These are phyloP conservation scores for Monilinia laxa DNA, from an alignment of 2,329 filamentous ascomycete genomes.

Conservation along the genomic window DNA sequence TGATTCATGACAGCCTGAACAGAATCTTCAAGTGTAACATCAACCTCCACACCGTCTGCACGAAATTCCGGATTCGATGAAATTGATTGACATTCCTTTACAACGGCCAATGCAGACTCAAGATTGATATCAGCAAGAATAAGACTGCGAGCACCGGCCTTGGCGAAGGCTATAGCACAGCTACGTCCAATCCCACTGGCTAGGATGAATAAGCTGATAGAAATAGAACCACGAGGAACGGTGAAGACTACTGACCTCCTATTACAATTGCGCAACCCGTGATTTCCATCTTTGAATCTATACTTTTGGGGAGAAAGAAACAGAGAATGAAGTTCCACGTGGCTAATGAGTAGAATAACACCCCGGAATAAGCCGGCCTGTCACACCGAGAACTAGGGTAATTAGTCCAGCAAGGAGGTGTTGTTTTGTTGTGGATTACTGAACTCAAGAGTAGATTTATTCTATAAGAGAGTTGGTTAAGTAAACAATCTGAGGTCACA, in stretches of 20 bases:
- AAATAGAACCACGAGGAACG: neutral
- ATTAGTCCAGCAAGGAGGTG: too few species aligned
- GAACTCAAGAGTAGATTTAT: too few species aligned
- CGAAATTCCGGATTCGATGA: conserved; percentile 13
- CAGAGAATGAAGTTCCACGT: too few species aligned
- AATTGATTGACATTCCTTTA: conserved; percentile 6
- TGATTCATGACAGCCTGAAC: conserved; percentile 9
- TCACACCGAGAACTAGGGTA: too few species aligned
- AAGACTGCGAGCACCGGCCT: conserved; percentile 14
- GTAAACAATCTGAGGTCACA: too few species aligned
- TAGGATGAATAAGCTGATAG: conserved; percentile 8
- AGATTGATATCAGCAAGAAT: conserved; percentile 23
- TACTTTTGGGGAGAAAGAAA: too few species aligned
- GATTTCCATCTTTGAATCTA: conserved; percentile 16
- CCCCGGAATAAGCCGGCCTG: too few species aligned
- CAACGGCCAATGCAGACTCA: neutral
- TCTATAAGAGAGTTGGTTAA: too few species aligned
- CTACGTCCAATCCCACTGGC: conserved; percentile 25
- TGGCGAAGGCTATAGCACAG: conserved; percentile 22
- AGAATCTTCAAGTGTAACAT: conserved; percentile 14
- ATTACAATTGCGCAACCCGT: conserved; percentile 14
- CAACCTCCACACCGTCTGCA: conserved; percentile 6
- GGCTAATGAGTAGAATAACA: too few species aligned
- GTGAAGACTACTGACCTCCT: neutral
- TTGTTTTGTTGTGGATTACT: too few species aligned